Evolutionary conservation across 2,329 filamentous ascomycete genomes (phyloP), one percentile per base, ranked within the genome.

Genomic region (Ophiostoma himal-ulmi): DNA sequence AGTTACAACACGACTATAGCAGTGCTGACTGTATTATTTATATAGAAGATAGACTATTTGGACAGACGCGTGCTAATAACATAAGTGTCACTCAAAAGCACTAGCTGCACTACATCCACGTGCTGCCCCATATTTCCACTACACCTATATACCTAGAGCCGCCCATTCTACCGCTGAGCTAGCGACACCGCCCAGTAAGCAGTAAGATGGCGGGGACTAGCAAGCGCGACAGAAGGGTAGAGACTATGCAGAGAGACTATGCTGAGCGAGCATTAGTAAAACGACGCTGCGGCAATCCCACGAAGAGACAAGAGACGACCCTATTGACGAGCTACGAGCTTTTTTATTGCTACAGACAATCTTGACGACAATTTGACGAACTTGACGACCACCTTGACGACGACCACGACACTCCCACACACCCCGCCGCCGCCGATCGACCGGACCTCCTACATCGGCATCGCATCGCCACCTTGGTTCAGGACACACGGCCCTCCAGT

Each of bases 261-360:
- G 39, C 39, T 30, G 30, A 30, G 44, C 57, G 26, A 62, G 26
- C 57, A 64, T 64, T 64, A 57, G 52, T 57, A 57, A 57, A 57
- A 13, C 52, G 52, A 57, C n/a, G 22, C 52, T 10, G 52, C n/a
- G 11, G 17, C 3, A 57, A 17, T 26, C 52, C 22, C 14, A 57
- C 20, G n/a, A 57, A 22, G 52, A 26, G 7, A 57, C n/a, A 22
- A 17, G 44, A 48, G 17, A 48, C 17, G 44, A 48, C 17, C 8
- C 14, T 48, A 20, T 48, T 48, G 44, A 48, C 17, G 17, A 48
- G 44, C 44, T 20, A 6, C 17, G 44, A 48, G 17, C 44, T 5
- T 20, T 48, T 5, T 17, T 20, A 48, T 57, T 54, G n/a, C n/a
- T 26, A 10, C 26, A 36, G 57, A 62, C 7, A 1, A 30, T 17